Percentiles rank a stretch among this genome's conserved stretches.
Conservation (phyloP, 1,284 basidiomycete genomes). For the Trichosporon sp. region DNA sequence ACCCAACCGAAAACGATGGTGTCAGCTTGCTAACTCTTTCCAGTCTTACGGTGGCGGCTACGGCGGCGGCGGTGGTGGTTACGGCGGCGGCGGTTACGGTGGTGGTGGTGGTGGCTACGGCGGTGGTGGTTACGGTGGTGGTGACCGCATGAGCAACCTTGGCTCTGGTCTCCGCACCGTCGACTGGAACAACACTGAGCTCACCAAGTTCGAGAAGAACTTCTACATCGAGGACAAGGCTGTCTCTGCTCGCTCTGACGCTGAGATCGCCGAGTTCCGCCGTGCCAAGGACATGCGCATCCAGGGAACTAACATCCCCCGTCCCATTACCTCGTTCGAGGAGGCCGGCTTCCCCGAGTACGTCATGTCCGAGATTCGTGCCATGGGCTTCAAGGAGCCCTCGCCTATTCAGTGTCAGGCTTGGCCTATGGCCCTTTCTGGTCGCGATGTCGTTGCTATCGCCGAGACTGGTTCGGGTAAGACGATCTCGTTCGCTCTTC, state of each 20-base stretch:
- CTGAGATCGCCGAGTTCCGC: constrained; percentile 87
- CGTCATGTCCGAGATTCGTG: constrained; percentile 87
- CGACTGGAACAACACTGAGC: constrained; percentile 74
- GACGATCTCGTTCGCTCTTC: constrained; percentile 96
- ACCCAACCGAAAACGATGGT: not conserved
- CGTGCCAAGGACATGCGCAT: constrained; percentile 86
- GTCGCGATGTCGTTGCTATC: constrained; percentile 93
- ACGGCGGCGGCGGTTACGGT: constrained; percentile 32
- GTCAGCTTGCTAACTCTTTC: constrained; percentile 14
- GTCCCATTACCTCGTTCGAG: constrained; percentile 88
- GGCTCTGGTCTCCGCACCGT: constrained; percentile 80
- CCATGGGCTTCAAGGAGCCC: constrained; percentile 86
- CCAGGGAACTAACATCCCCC: constrained; percentile 83
- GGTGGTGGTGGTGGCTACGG: constrained; percentile 40
- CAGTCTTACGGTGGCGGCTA: constrained; percentile 50
- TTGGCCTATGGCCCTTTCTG: constrained; percentile 95
- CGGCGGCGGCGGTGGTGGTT: constrained; percentile 38
- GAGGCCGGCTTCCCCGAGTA: constrained; percentile 97
- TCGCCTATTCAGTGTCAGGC: constrained; percentile 98
- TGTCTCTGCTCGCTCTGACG: constrained; percentile 75
- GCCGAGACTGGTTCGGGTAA: constrained; percentile 96
- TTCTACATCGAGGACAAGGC: constrained; percentile 94
- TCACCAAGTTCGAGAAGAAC: constrained; percentile 76
- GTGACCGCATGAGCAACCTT: constrained; percentile 80
- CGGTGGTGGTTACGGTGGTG: constrained; percentile 64